phyloP scores from a whole-genome alignment of 106 monocot genomes.

The Dendrobium nobile region DNA sequence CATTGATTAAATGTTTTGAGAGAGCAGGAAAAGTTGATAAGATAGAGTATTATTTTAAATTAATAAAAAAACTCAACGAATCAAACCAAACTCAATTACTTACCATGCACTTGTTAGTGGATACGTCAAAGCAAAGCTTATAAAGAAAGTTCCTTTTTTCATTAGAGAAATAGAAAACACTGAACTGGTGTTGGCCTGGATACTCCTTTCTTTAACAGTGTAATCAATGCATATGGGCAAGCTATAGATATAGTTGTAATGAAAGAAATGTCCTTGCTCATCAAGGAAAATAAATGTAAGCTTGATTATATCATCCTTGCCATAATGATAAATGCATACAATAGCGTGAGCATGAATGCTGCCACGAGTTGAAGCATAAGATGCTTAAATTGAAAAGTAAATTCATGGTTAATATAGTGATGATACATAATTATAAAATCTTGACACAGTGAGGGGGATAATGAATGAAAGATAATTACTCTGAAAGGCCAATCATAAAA shows the following conservation, averaged over 20 bases:
- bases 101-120: constrained; percentile 73
- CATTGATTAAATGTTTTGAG: constrained; percentile 73
- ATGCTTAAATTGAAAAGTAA: constrained; percentile 19
- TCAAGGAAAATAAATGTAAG: constrained; percentile 42
- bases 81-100: constrained; percentile 81
- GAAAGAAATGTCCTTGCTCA: constrained; percentile 75
- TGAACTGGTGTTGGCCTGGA: constrained; percentile 49
- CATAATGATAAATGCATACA: constrained; percentile 68
- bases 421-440: neutral
- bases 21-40: constrained; percentile 36
- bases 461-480: no score
- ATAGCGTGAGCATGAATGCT: constrained; percentile 41
- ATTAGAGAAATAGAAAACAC: constrained; percentile 79
- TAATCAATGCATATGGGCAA: constrained; percentile 79
- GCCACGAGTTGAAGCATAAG: constrained; percentile 42
- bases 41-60: constrained; percentile 21
- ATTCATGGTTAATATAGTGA: constrained; percentile 15
- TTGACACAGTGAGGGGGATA: no score
- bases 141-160: constrained; percentile 55
- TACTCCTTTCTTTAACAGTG: constrained; percentile 78
- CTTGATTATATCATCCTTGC: constrained; percentile 36
- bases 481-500: no score
- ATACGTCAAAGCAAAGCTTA: constrained; percentile 56
- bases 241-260: constrained; percentile 65
- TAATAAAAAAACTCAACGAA: constrained; percentile 71